These are phyloP conservation scores for Chernovozyma aurita DNA, from an alignment of 1,139 yeast species.

Conservation along the genomic window DNA sequence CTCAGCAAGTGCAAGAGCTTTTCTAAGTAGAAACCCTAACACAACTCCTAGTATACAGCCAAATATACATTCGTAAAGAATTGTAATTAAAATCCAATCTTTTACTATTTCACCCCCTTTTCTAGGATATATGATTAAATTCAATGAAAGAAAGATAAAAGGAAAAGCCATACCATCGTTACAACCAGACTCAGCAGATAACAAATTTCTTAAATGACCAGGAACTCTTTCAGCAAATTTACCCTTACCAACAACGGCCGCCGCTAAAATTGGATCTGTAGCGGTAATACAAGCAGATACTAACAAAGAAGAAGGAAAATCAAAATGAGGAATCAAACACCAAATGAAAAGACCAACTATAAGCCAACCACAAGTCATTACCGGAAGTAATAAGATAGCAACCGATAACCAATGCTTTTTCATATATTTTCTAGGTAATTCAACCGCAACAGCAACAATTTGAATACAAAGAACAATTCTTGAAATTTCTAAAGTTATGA, in stretches of 20 bases:
- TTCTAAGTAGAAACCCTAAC: conserved; percentile 74
- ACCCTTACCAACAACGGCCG: conserved; percentile 97
- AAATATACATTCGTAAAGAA: conserved; percentile 82
- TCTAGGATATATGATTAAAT: conserved; percentile 64
- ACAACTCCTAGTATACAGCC: conserved; percentile 76
- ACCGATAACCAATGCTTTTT: conserved; percentile 87
- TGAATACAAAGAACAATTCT: conserved; percentile 87
- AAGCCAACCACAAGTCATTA: conserved; percentile 94
- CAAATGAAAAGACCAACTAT: conserved; percentile 82
- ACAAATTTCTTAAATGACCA: conserved; percentile 85
- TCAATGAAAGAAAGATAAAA: conserved; percentile 72
- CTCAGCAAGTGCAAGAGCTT: conserved; percentile 77
- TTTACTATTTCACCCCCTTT: conserved; percentile 66
- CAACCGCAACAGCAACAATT: conserved; percentile 97
- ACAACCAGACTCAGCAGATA: conserved; percentile 94
- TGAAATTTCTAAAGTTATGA: conserved; percentile 82
- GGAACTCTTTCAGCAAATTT: conserved; percentile 97
- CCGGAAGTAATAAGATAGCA: conserved; percentile 73
- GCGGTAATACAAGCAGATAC: conserved; percentile 95
- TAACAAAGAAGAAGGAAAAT: conserved; percentile 71
- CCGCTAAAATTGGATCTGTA: conserved; percentile 96
- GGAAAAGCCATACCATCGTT: conserved; percentile 99
- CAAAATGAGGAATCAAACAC: conserved; percentile 77
- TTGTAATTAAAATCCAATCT: conserved; percentile 79
- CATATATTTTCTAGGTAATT: conserved; percentile 91